phyloP scores from a whole-genome alignment of 306 rosid genomes.

The Cicer cuneatum region DNA sequence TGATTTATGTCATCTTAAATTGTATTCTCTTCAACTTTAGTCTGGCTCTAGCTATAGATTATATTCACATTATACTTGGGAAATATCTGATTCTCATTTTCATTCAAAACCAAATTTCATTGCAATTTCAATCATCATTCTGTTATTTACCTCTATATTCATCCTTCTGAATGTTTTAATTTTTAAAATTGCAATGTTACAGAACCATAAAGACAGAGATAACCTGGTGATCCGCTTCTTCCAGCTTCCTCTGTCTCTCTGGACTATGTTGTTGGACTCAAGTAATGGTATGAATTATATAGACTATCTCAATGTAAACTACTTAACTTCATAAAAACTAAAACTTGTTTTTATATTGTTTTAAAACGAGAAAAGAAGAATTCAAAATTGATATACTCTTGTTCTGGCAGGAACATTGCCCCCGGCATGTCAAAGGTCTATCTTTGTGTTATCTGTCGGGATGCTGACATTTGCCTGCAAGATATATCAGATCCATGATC shows the following conservation, averaged over 20 bases:
- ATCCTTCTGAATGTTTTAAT: slow-evolving; percentile 24
- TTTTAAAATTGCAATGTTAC: slow-evolving; percentile 46
- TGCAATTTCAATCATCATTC: background rate
- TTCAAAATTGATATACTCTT: slow-evolving; percentile 31
- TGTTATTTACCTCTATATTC: background rate
- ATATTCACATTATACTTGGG: background rate
- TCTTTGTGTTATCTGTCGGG: slow-evolving; percentile 71
- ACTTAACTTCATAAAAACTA: slow-evolving; percentile 17
- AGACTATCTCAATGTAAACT: slow-evolving; percentile 1
- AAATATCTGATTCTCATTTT: slow-evolving; percentile 5
- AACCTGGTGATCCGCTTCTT: slow-evolving; percentile 69
- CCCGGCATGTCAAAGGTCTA: slow-evolving; percentile 74
- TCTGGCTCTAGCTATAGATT: background rate
- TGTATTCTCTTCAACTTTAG: slow-evolving; percentile 12
- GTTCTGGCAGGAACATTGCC: slow-evolving; percentile 64
- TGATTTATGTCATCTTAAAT: slow-evolving; percentile 5
- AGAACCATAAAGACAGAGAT: slow-evolving; percentile 76
- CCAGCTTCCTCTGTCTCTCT: slow-evolving; percentile 87
- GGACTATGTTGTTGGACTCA: slow-evolving; percentile 66
- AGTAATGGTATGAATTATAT: slow-evolving; percentile 63
- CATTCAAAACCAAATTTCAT: background rate
- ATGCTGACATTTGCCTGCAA: slow-evolving; percentile 84
- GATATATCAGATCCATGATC: slow-evolving; percentile 73
- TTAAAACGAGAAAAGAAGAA: background rate
- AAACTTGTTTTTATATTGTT: background rate